phyloP scores from a whole-genome alignment of 78 protist genomes.

The Planoprotostelium fungivorum region DNA sequence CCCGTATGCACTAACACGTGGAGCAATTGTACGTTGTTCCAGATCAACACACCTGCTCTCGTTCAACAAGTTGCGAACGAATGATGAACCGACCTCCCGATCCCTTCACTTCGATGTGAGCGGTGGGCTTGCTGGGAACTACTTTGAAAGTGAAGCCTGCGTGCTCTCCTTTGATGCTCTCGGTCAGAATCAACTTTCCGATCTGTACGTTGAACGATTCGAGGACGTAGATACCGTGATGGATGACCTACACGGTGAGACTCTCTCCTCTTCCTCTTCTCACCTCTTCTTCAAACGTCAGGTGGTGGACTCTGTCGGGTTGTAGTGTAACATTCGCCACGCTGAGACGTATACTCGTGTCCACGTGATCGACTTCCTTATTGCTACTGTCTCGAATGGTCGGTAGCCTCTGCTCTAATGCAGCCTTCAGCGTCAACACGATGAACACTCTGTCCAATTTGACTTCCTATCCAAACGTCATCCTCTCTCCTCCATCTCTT shows the following conservation, averaged over 20 bases:
- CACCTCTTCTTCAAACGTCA: background rate
- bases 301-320: background rate
- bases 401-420: too few relatives aligned
- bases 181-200: background rate
- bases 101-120: background rate
- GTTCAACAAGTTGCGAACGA: background rate
- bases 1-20: background rate
- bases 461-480: background rate
- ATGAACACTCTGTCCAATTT: background rate
- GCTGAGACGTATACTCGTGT: background rate
- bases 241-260: background rate
- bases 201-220: background rate
- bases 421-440: background rate
- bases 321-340: background rate
- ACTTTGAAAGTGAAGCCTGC: background rate
- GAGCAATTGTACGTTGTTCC: background rate
- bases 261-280: too few relatives aligned
- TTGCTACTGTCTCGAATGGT: too few relatives aligned
- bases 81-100: background rate
- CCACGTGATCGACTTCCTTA: background rate
- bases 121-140: background rate
- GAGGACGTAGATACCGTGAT: background rate
- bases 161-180: background rate
- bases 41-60: background rate
- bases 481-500: too few relatives aligned